phyloP scores from a whole-genome alignment of 805 yeast genomes.

The Teunomyces lycoperdinae region DNA sequence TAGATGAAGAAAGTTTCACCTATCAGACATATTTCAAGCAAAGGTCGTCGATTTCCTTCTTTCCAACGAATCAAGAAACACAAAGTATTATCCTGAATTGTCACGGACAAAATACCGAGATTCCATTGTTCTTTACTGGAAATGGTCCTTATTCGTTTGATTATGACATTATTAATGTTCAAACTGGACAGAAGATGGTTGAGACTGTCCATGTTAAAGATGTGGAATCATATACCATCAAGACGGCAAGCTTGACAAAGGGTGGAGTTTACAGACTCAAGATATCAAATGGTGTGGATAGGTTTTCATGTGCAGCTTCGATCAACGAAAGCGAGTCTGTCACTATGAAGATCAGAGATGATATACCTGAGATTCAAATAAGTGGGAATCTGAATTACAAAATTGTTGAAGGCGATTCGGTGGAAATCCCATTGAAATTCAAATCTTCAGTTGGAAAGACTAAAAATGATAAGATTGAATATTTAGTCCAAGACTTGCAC shows the following conservation, averaged over 20 bases:
- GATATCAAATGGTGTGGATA: slow-evolving; percentile 65
- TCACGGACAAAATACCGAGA: slow-evolving; percentile 23
- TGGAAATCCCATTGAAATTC: slow-evolving; percentile 53
- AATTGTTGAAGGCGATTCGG: slow-evolving; percentile 60
- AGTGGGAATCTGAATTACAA: slow-evolving; percentile 9
- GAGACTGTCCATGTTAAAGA: slow-evolving; percentile 32
- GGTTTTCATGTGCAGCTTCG: slow-evolving; percentile 75
- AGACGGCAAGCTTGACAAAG: slow-evolving; percentile 50
- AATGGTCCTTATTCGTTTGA: slow-evolving; percentile 71
- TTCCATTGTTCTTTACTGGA: slow-evolving; percentile 70
- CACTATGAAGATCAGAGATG: slow-evolving; percentile 64
- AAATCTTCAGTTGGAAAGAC: slow-evolving; percentile 31
- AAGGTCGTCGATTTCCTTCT: slow-evolving; percentile 48
- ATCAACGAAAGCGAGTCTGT: slow-evolving; percentile 54
- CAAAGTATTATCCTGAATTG: slow-evolving; percentile 25
- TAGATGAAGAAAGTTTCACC: slow-evolving; percentile 42
- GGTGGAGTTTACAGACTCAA: slow-evolving; percentile 77
- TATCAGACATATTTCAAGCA: slow-evolving; percentile 72
- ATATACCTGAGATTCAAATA: slow-evolving; percentile 51
- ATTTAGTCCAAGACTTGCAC: slow-evolving; percentile 22
- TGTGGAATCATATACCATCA: slow-evolving; percentile 36
- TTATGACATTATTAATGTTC: slow-evolving; percentile 61
- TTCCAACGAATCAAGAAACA: slow-evolving; percentile 11
- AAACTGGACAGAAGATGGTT: slow-evolving; percentile 17
- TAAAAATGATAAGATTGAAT: slow-evolving; percentile 30